Percentiles rank a stretch among this genome's conserved stretches.
These are phyloP conservation scores for Fraxinus velutina DNA, from an alignment of 305 asterid species.

Conservation along the genomic window DNA sequence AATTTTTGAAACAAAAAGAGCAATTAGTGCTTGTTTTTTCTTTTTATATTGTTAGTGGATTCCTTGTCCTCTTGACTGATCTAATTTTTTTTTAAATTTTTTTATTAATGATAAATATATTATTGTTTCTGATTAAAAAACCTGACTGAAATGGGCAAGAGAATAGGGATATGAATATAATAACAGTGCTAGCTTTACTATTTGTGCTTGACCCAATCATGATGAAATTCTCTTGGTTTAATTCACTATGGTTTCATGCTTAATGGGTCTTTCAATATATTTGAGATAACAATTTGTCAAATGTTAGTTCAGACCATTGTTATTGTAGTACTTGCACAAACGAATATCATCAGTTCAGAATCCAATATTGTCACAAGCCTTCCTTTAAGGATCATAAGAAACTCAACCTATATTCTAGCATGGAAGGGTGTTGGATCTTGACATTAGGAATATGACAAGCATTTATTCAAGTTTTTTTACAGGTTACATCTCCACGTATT, in stretches of 20 bases:
- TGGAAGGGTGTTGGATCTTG: neutral
- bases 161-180: neutral
- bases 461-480: neutral
- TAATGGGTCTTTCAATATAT: slow-evolving; percentile 1
- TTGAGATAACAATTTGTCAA: neutral
- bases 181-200: neutral
- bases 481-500: slow-evolving; percentile 34
- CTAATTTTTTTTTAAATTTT: neutral
- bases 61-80: neutral
- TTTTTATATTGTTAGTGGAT: neutral
- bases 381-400: neutral
- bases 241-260: slow-evolving; percentile 10
- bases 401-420: neutral
- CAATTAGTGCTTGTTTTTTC: neutral
- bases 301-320: neutral
- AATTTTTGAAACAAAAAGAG: neutral
- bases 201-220: neutral
- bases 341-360: neutral
- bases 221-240: slow-evolving; percentile 19
- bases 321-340: neutral
- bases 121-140: neutral
- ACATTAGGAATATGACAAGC: neutral
- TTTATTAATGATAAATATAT: neutral
- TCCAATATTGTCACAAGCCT: neutral
- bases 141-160: neutral